Evolutionary conservation across 208 protist species (phyloP).

Genomic region (Leishmania braziliensis): DNA sequence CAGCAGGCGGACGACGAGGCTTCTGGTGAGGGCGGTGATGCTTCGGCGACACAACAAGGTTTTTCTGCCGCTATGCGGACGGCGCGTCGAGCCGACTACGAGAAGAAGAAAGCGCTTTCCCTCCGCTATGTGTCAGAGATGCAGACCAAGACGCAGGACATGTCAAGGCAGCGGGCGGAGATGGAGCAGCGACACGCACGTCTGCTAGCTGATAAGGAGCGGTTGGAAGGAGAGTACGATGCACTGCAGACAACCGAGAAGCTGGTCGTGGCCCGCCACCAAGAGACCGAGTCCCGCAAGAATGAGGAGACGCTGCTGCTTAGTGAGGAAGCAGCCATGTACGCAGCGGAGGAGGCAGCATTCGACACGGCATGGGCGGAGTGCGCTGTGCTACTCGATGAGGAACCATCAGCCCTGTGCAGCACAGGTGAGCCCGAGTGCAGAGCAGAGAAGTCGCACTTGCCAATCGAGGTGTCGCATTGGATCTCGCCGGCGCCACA

Average conservation of each 20-base stretch:
- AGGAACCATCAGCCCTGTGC: not conserved
- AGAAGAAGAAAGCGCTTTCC: slow-evolving; percentile 34
- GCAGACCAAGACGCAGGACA: slow-evolving; percentile 17
- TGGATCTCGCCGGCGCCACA: not conserved
- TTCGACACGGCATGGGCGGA: slow-evolving; percentile 12
- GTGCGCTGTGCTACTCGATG: not conserved
- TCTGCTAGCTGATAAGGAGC: slow-evolving; percentile 34
- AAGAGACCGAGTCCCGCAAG: slow-evolving; percentile 23
- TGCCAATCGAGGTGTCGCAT: not conserved
- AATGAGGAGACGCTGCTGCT: slow-evolving; percentile 29
- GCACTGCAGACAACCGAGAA: slow-evolving; percentile 46
- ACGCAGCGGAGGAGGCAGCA: slow-evolving; percentile 19
- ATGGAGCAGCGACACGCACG: slow-evolving; percentile 21
- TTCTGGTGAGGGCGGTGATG: not conserved
- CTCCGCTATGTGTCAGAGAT: slow-evolving; percentile 35
- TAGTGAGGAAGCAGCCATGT: slow-evolving; percentile 11
- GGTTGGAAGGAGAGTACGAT: slow-evolving; percentile 40
- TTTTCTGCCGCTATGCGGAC: slow-evolving; percentile 7
- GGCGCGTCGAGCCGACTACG: slow-evolving; percentile 25
- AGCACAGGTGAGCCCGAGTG: not conserved
- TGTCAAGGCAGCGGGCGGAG: slow-evolving; percentile 16
- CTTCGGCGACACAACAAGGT: not conserved
- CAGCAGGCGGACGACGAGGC: not conserved
- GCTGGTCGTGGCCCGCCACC: slow-evolving; percentile 39
- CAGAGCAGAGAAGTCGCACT: not conserved